Conservation (phyloP, 805 yeast species). For the Pichia rugopelliculosa region DNA sequence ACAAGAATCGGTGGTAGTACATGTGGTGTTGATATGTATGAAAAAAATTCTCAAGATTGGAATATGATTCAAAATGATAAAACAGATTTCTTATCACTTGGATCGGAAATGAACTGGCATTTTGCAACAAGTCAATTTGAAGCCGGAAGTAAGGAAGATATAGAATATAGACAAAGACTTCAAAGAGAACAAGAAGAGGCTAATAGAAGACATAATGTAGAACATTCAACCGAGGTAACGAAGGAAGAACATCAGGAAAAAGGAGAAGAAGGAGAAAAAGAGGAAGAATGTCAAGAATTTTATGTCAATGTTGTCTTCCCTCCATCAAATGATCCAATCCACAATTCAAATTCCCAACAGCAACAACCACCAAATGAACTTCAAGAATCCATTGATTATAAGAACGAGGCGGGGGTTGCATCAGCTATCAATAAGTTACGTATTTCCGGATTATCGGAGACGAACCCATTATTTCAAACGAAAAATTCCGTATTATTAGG, state of each 20-base stretch:
- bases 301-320: constrained; percentile 51
- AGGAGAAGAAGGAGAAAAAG: constrained; percentile 2
- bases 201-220: constrained; percentile 4
- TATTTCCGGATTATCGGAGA: constrained; percentile 47
- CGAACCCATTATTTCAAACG: constrained; percentile 48
- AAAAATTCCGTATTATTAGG: constrained; percentile 63
- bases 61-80: constrained; percentile 59
- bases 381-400: constrained; percentile 13
- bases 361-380: constrained; percentile 1
- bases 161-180: constrained; percentile 41
- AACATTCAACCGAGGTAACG: too few relatives aligned
- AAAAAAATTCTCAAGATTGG: constrained; percentile 41
- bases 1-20: constrained; percentile 62
- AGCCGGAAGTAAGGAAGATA: constrained; percentile 88
- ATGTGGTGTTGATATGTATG: constrained; percentile 70
- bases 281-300: constrained; percentile 38
- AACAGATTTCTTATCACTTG: constrained; percentile 59
- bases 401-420: constrained; percentile 7
- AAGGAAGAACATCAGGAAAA: constrained; percentile 27
- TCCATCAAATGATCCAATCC: constrained; percentile 18
- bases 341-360: not conserved
- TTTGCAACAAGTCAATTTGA: constrained; percentile 58
- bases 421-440: constrained; percentile 30
- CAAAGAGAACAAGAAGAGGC: constrained; percentile 17
- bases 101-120: constrained; percentile 94